phyloP scores from a whole-genome alignment of 257 asterid genomes.

The Forsythia viridissima region DNA sequence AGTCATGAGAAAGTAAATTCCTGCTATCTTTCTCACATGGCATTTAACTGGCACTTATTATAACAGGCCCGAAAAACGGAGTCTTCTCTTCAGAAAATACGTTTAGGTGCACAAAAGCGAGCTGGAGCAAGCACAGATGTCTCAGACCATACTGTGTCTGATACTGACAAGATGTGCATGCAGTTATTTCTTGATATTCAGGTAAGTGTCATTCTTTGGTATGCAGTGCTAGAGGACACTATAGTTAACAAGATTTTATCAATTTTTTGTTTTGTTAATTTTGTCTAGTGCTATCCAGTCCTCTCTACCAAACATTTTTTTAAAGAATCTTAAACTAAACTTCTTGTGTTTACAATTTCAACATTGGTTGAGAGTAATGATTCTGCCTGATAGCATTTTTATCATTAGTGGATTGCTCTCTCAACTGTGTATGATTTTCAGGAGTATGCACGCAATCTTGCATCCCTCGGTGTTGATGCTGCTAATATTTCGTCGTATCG shows the following conservation, averaged over 20 bases:
- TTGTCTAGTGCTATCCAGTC: neutral
- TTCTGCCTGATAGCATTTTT: neutral
- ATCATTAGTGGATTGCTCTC: neutral
- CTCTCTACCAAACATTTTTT: neutral
- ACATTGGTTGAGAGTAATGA: neutral
- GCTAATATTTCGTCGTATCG: slow-evolving; percentile 67
- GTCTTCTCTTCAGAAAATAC: slow-evolving; percentile 95
- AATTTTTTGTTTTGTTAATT: neutral
- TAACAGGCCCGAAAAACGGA: slow-evolving; percentile 85
- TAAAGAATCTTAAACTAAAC: neutral
- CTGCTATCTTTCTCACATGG: neutral
- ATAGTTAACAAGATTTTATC: neutral
- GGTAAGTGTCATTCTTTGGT: slow-evolving; percentile 34
- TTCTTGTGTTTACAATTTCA: neutral
- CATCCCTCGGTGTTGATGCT: slow-evolving; percentile 76
- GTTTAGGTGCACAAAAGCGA: slow-evolving; percentile 89
- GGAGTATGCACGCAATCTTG: slow-evolving; percentile 89
- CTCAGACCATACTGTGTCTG: slow-evolving; percentile 77
- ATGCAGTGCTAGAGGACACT: neutral
- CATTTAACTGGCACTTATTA: slow-evolving; percentile 17
- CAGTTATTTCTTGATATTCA: slow-evolving; percentile 94
- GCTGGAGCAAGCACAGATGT: slow-evolving; percentile 96
- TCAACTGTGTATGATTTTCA: slow-evolving; percentile 25
- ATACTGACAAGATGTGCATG: slow-evolving; percentile 92
- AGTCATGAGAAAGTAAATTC: neutral